A percentile compares a stretch with the other conserved stretches of the same genome.
Evolutionary conservation across 257 asterid species (phyloP).

Genomic region (Nicotiana tomentosiformis): DNA sequence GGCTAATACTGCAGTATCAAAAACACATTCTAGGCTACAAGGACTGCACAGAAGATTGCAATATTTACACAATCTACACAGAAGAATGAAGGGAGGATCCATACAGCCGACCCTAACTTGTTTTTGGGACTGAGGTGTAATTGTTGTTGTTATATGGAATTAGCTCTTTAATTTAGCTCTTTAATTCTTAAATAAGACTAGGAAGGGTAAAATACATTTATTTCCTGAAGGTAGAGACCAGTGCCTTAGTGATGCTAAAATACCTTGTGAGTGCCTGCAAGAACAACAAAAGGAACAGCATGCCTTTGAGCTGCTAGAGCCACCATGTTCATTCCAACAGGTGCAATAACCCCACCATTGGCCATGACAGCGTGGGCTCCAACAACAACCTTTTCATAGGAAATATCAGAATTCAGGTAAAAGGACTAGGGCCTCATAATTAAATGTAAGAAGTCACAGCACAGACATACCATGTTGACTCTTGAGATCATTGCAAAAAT

Average conservation of each 20-base stretch:
- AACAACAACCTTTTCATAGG: constrained; percentile 70
- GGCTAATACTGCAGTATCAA: constrained; percentile 1
- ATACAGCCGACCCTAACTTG: too few relatives aligned
- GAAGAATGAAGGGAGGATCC: too few relatives aligned
- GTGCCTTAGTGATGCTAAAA: constrained; percentile 2
- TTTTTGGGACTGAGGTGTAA: too few relatives aligned
- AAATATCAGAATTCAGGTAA: constrained; percentile 14
- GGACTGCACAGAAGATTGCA: neutral
- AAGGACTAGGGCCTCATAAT: neutral
- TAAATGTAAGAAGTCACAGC: constrained; percentile 8
- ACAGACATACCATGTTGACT: constrained; percentile 76
- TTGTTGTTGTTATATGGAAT: neutral
- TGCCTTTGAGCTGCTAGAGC: constrained; percentile 97
- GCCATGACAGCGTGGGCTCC: constrained; percentile 99
- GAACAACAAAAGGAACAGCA: constrained; percentile 96
- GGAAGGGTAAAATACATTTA: neutral
- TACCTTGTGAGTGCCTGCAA: constrained; percentile 98
- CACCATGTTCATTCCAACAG: constrained; percentile 95
- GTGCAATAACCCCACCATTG: constrained; percentile 95
- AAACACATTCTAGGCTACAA: neutral
- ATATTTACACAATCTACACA: neutral
- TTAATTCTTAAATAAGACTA: neutral
- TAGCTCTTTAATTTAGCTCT: neutral
- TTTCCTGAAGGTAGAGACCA: neutral
- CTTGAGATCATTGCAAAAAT: constrained; percentile 99